phyloP scores from a whole-genome alignment of 2,329 filamentous ascomycete species.

The Pestalotiopsis sp. region DNA sequence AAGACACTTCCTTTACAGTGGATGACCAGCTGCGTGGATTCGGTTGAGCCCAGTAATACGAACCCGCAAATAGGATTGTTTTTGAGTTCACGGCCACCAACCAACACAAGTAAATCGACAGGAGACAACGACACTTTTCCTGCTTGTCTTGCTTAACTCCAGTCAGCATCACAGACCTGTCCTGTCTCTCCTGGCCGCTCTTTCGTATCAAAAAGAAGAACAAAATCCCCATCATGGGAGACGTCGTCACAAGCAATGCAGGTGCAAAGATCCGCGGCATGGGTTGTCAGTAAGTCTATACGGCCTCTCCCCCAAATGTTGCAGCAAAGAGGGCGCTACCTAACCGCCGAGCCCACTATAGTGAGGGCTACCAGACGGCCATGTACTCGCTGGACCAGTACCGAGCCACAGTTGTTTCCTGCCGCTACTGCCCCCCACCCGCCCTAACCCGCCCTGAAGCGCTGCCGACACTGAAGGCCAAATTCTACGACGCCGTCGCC shows the following conservation, averaged over 20 bases:
- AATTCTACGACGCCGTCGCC: conserved; percentile 20
- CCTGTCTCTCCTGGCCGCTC: too few species aligned
- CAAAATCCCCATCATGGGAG: background rate
- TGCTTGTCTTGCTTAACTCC: too few species aligned
- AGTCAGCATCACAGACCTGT: too few species aligned
- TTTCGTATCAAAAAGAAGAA: background rate
- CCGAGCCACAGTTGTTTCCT: conserved; percentile 21
- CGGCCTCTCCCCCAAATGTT: background rate
- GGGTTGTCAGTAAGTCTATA: conserved; percentile 3
- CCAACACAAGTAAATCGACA: too few species aligned
- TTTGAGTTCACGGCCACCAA: too few species aligned
- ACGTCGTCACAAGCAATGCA: background rate
- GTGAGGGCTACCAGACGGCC: conserved; percentile 25
- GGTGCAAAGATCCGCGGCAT: background rate
- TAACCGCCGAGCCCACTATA: background rate
- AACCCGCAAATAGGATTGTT: too few species aligned
- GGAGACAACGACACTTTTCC: too few species aligned
- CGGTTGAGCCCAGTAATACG: too few species aligned
- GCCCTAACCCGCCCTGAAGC: conserved; percentile 15
- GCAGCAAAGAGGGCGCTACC: background rate
- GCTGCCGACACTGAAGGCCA: conserved; percentile 9
- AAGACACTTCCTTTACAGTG: too few species aligned
- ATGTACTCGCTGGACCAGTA: conserved; percentile 26
- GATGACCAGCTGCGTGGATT: too few species aligned
- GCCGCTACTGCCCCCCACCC: conserved; percentile 22